These are phyloP conservation scores for Chenopodium quinoa DNA, from an alignment of 148 eudicot genomes.

Conservation along the genomic window DNA sequence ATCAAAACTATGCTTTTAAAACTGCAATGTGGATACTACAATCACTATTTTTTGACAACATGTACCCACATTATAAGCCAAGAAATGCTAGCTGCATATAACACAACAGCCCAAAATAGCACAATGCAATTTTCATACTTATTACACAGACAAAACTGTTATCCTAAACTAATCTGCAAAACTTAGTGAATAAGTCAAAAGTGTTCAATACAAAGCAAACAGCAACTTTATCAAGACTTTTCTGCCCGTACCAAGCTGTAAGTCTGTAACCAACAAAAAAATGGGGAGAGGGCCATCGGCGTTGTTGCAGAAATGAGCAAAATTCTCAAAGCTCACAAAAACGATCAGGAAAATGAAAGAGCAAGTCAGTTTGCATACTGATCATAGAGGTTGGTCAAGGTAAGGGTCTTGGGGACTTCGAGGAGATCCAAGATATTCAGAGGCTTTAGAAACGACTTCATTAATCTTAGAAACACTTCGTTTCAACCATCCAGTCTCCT, in stretches of 20 bases:
- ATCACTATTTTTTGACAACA: neutral
- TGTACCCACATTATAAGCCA: neutral
- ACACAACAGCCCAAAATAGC: neutral
- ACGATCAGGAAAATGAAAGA: neutral
- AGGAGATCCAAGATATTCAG: conserved; percentile 51
- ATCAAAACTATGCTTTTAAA: neutral
- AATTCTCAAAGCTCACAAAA: neutral
- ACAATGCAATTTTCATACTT: neutral
- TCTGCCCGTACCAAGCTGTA: neutral
- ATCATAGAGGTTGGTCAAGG: conserved; percentile 68
- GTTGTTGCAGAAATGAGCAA: conserved; percentile 14
- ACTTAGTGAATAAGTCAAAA: neutral
- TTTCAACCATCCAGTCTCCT: conserved; percentile 55
- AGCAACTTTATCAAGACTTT: conserved; percentile 7
- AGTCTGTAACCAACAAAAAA: neutral
- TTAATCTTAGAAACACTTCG: conserved; percentile 68
- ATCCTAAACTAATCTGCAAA: conserved; percentile 12
- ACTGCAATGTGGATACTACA: neutral
- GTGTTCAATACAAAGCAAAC: conserved; percentile 11
- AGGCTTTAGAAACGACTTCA: conserved; percentile 44
- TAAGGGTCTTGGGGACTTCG: conserved; percentile 44
- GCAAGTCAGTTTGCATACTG: neutral
- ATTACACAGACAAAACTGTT: neutral
- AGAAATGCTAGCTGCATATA: neutral
- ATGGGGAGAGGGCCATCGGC: neutral